Base-by-base conservation (phyloP, 306 rosid genomes). In the Amphicarpaea edgeworthii region DNA sequence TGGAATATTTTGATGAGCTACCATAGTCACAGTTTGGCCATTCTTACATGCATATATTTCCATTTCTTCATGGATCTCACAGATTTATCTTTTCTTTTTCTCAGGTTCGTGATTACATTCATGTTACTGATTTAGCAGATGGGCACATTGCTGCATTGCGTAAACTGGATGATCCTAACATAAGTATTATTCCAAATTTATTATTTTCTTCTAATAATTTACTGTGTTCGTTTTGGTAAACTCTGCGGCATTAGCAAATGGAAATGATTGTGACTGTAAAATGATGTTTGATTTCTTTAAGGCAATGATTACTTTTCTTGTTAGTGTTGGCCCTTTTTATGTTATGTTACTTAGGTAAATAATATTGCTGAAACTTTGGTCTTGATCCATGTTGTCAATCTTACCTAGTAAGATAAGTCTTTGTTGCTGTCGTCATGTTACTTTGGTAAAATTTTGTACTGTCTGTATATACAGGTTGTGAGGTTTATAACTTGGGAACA, bases 101-200 rank as follows among this genome's bases (percentile, higher is more conserved):
- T 80, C 93, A 96, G 99, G 97, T 96, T 47, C 99, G 98, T 30
- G 97, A 96, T 79, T 96, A 93, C 84, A 88, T 96, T 82, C 99
- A 96, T 65, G 98, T 96, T 40, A 87, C 88, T 87, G 99, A 96
- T 84, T 86, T 96, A 83, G 98, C 99, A 50, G 93, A 90, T 70
- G 99, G 99, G 61, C 99, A 96, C 82, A 93, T 93, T 46, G 97
- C 98, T 76, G 98, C 99, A 42, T 60, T 96, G 89, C 58, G 59
- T 63, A 96, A 96, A 84, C 71, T 96, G 30, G 84, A 82, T 14
- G 96, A 82, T 42, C 57, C 93, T 60, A 72, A 81, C 11, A 83
- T 93, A 82, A 98, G 98, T 95, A 84, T 42, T 76, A 40, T 46
- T 60, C 61, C 47, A 58, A 70, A 41, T 4, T 50, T 58, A 17